These are phyloP conservation scores for Boletus pseudopeckii DNA, from an alignment of 768 basidiomycete genomes.

Conservation along the genomic window DNA sequence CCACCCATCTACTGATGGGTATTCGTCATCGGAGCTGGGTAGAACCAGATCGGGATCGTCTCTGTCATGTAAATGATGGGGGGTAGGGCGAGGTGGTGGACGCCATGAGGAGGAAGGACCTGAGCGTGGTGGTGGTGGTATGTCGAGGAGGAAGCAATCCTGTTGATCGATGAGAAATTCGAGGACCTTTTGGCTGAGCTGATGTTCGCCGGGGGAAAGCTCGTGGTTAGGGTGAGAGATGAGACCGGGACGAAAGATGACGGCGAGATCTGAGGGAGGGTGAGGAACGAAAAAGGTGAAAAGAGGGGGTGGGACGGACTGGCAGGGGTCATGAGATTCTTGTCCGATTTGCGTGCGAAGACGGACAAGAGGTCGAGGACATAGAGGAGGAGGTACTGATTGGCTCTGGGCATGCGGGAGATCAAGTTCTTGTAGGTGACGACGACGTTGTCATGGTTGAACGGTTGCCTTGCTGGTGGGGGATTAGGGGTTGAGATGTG, in stretches of 20 bases:
- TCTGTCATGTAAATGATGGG: constrained; percentile 17
- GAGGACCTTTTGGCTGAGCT: constrained; percentile 82
- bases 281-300: neutral
- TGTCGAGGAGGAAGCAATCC: constrained; percentile 91
- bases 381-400: constrained; percentile 95
- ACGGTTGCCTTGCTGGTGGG: constrained; percentile 58
- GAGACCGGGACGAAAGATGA: constrained; percentile 95
- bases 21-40: constrained; percentile 49
- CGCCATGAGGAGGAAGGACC: constrained; percentile 31
- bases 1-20: constrained; percentile 49
- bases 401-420: constrained; percentile 76
- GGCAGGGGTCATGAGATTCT: constrained; percentile 93
- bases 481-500: constrained; percentile 13
- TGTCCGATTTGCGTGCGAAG: constrained; percentile 85
- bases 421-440: constrained; percentile 83
- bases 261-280: constrained; percentile 74
- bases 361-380: constrained; percentile 95
- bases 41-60: constrained; percentile 48
- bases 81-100: constrained; percentile 12
- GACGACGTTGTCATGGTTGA: constrained; percentile 69
- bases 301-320: constrained; percentile 52
- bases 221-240: constrained; percentile 88
- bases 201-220: constrained; percentile 81
- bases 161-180: constrained; percentile 97
- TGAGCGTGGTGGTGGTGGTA: constrained; percentile 60